phyloP scores from a whole-genome alignment of 179 eudicot genomes.

The Spergularia azorica region DNA sequence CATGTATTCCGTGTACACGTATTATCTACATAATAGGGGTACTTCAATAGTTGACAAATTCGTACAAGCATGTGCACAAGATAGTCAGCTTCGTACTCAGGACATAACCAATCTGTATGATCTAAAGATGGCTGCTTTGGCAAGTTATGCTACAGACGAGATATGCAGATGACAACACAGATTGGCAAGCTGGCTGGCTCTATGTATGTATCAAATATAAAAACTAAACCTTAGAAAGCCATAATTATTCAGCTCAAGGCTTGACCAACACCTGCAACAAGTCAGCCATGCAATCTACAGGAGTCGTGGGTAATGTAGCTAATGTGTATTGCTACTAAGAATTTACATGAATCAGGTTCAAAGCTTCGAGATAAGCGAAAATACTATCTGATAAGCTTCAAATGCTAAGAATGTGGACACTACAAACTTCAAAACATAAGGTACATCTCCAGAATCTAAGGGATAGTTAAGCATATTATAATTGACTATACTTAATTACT shows the following conservation, averaged over 20 bases:
- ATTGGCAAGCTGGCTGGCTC: too few relatives aligned
- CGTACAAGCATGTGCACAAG: neutral
- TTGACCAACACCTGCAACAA: neutral
- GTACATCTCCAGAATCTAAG: neutral
- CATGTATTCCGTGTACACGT: slow-evolving; percentile 11
- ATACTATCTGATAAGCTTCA: neutral
- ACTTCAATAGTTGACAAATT: neutral
- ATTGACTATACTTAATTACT: slow-evolving; percentile 10
- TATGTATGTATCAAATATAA: neutral
- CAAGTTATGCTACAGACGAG: neutral
- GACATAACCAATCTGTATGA: neutral
- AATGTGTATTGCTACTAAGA: neutral
- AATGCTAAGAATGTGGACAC: neutral
- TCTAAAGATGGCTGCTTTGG: neutral
- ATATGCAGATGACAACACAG: neutral
- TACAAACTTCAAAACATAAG: neutral
- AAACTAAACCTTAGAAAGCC: neutral
- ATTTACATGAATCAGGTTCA: neutral
- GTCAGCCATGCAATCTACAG: too few relatives aligned
- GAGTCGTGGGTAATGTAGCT: neutral
- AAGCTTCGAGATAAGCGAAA: slow-evolving; percentile 7
- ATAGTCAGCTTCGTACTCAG: neutral
- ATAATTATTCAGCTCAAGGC: slow-evolving; percentile 7
- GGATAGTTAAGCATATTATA: neutral
- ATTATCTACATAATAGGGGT: too few relatives aligned